Base-by-base conservation (phyloP, 331 rosid species). In the Malus hybrid region DNA sequence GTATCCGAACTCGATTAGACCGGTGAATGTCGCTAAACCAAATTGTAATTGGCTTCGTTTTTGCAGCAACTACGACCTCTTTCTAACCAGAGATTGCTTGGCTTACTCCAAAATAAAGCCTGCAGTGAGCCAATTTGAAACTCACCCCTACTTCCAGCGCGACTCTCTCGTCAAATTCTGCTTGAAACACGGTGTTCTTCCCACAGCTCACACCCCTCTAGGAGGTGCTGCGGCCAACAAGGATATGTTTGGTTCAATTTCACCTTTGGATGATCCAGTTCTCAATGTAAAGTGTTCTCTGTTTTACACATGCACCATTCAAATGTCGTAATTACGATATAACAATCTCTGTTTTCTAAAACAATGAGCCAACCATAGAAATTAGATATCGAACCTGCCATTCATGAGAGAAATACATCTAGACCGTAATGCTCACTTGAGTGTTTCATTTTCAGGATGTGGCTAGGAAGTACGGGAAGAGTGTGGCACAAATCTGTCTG, bases 91-190 rank as follows among this genome's bases (percentile, higher is more conserved):
- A 84, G 98, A 93, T 65, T 93, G 98, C 83, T 85, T 93, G 57
- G 95, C 97, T 32, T 93, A 93, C 70, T 76, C 98, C 75, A 93
- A 93, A 89, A 84, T 89, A 73, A 91, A 89, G 89, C 98, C 98
- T 34, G 93, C 97, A n/a, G 98, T 91, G 57, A 93, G 89, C 75
- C 98, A 93, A 84, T 81, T 93, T 8, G 98, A 93, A 85, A 85
- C 89, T 32, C 98, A 93, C 72, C 96, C 98, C n/a, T 93, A 91
- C 74, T 93, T 89, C 84, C 97, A 89, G 82, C 97, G 98, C 0
- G 92, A 93, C 2, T 89, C 89, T 69, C 90, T 93, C 0, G 86
- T 91, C 83, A 89, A 87, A 67, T 93, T 93, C 77, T 90, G 96
- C 65, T 86, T 82, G 70, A 93, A 93, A 76, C 97, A 93, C 19